Percentiles rank a stretch among this genome's conserved stretches.
phyloP scores from a whole-genome alignment of 257 asterid genomes.

The Ocimum tenuiflorum region DNA sequence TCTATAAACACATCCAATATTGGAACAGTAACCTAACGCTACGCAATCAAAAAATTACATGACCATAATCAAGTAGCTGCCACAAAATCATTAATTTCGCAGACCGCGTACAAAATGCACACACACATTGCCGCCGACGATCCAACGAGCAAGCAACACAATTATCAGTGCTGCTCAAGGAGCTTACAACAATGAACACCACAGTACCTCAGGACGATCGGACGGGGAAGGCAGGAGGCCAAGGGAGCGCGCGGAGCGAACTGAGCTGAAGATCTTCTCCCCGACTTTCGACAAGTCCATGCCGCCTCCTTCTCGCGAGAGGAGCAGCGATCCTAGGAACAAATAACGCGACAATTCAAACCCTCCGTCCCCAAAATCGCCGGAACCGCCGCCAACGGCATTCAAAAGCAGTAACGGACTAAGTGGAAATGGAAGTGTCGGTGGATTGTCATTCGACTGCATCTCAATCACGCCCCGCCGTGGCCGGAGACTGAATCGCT shows the following conservation, averaged over 20 bases:
- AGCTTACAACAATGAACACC: background rate
- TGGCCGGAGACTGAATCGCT: conserved; percentile 23
- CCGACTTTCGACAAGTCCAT: conserved; percentile 99
- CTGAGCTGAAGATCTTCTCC: conserved; percentile 94
- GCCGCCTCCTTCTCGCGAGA: conserved; percentile 68
- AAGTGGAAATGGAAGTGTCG: conserved; percentile 65
- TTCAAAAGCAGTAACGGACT: conserved; percentile 68
- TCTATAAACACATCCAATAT: background rate
- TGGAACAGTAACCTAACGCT: background rate
- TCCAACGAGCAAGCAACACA: conserved; percentile 4
- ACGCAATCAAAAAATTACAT: background rate
- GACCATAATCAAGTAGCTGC: conserved; percentile 7
- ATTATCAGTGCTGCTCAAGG: conserved; percentile 1
- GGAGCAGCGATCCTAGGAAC: conserved; percentile 90
- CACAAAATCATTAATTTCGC: conserved; percentile 8
- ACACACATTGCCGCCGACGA: conserved; percentile 11
- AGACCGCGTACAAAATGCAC: conserved; percentile 10
- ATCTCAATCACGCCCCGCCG: conserved; percentile 60
- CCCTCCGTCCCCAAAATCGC: conserved; percentile 67
- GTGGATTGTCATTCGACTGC: conserved; percentile 60
- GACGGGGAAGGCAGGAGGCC: conserved; percentile 70
- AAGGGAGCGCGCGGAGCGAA: conserved; percentile 95
- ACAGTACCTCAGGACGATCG: conserved; percentile 80
- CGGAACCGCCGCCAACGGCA: conserved; percentile 46
- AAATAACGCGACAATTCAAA: conserved; percentile 80